Evolutionary conservation across 306 rosid genomes (phyloP).

Genomic region (Prunus davidiana): DNA sequence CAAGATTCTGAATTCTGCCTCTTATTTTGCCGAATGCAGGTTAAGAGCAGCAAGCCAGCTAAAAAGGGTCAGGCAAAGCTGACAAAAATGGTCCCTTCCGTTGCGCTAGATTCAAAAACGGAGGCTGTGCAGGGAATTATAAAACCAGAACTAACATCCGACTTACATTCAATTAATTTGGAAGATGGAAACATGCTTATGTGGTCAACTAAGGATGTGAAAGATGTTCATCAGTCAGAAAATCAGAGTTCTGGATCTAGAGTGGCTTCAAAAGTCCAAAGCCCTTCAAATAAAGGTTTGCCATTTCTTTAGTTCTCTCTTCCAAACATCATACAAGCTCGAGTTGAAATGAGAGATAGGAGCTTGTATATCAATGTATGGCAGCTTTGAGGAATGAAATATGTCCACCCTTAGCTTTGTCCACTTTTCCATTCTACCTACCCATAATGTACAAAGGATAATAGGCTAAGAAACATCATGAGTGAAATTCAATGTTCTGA

Average conservation of each 20-base stretch:
- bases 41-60: conserved; percentile 44
- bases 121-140: conserved; percentile 26
- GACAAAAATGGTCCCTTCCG: conserved; percentile 37
- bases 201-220: conserved; percentile 20
- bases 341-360: background rate
- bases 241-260: conserved; percentile 46
- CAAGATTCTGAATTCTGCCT: conserved; percentile 11
- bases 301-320: conserved; percentile 4
- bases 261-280: conserved; percentile 38
- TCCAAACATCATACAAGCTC: background rate
- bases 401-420: background rate
- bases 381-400: background rate
- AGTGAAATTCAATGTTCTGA: background rate
- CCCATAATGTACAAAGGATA: background rate
- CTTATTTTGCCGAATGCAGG: conserved; percentile 37
- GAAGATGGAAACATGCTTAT: conserved; percentile 27
- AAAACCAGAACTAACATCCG: conserved; percentile 26
- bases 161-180: conserved; percentile 22
- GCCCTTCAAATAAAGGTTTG: conserved; percentile 52
- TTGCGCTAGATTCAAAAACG: conserved; percentile 24
- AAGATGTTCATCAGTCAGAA: conserved; percentile 33
- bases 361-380: background rate
- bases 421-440: background rate
- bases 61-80: conserved; percentile 32
- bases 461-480: background rate